Percentiles rank a stretch among this genome's conserved stretches.
These are phyloP conservation scores for Hortaea werneckii DNA, from an alignment of 2,329 filamentous ascomycete species.

Conservation along the genomic window DNA sequence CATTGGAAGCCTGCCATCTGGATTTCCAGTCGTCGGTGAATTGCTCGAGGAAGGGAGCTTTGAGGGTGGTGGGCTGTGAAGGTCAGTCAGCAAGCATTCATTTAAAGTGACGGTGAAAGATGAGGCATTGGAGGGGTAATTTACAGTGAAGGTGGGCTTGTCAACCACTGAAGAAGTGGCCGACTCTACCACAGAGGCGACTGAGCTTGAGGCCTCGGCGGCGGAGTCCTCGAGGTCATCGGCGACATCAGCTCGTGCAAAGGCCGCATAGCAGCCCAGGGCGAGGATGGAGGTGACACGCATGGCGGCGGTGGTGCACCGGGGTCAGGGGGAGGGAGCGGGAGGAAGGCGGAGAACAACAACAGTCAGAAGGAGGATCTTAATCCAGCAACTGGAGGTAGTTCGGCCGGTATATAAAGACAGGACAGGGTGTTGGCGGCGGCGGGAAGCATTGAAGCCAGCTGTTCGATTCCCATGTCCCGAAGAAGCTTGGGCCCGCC, in stretches of 20 bases:
- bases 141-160: slow-evolving; percentile 79
- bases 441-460: too few relatives aligned
- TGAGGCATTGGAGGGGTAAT: slow-evolving; percentile 27
- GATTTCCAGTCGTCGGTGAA: slow-evolving; percentile 94
- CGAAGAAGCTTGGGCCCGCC: too few relatives aligned
- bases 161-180: slow-evolving; percentile 51
- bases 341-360: too few relatives aligned
- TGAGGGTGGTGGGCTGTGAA: slow-evolving; percentile 67
- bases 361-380: too few relatives aligned
- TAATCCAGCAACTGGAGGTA: too few relatives aligned
- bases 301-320: slow-evolving; percentile 42
- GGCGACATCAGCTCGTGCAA: slow-evolving; percentile 59
- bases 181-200: slow-evolving; percentile 42
- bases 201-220: slow-evolving; percentile 50
- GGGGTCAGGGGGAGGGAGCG: background rate
- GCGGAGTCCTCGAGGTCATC: slow-evolving; percentile 58
- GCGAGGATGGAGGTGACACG: slow-evolving; percentile 73
- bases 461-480: too few relatives aligned
- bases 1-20: slow-evolving; percentile 86
- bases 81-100: slow-evolving; percentile 13
- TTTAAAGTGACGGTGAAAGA: slow-evolving; percentile 68
- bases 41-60: slow-evolving; percentile 94
- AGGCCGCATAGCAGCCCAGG: slow-evolving; percentile 58
- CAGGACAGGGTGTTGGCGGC: too few relatives aligned
- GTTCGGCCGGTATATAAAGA: too few relatives aligned